Evolutionary conservation across 257 asterid species (phyloP).

Genomic region (Solanum arcanum): DNA sequence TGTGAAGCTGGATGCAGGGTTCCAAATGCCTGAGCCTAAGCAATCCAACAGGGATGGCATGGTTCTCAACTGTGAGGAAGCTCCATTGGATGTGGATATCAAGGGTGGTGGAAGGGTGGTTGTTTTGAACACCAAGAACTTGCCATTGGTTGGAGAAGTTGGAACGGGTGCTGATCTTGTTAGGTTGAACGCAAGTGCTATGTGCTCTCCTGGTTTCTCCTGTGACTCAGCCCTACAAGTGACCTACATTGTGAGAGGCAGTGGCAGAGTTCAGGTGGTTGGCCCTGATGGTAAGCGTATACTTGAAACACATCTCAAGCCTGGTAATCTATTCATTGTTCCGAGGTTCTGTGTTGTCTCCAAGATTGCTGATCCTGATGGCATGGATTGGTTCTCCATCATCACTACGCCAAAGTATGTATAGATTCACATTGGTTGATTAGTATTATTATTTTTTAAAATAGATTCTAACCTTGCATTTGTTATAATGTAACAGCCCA

Average conservation of each 20-base stretch:
- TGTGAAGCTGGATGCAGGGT: slow-evolving; percentile 34
- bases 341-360: slow-evolving; percentile 83
- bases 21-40: slow-evolving; percentile 57
- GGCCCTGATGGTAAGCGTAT: slow-evolving; percentile 73
- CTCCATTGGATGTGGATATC: slow-evolving; percentile 62
- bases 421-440: too few relatives aligned
- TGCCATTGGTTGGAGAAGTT: slow-evolving; percentile 77
- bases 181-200: slow-evolving; percentile 56
- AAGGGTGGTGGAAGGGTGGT: slow-evolving; percentile 67
- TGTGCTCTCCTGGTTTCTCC: slow-evolving; percentile 93
- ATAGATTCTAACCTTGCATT: background rate
- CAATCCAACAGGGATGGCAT: slow-evolving; percentile 43
- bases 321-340: slow-evolving; percentile 60
- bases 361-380: slow-evolving; percentile 66
- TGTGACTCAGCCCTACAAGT: slow-evolving; percentile 89
- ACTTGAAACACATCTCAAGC: slow-evolving; percentile 42
- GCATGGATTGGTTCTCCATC: slow-evolving; percentile 90
- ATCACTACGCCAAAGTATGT: slow-evolving; percentile 79
- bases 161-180: slow-evolving; percentile 85
- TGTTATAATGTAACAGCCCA: slow-evolving; percentile 26
- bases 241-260: slow-evolving; percentile 70
- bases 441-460: background rate
- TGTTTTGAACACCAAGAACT: slow-evolving; percentile 72
- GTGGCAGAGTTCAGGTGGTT: slow-evolving; percentile 78
- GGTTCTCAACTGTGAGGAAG: slow-evolving; percentile 57